Evolutionary conservation across 768 basidiomycete genomes (phyloP).

Genomic region (Rhizopogon vulgaris): DNA sequence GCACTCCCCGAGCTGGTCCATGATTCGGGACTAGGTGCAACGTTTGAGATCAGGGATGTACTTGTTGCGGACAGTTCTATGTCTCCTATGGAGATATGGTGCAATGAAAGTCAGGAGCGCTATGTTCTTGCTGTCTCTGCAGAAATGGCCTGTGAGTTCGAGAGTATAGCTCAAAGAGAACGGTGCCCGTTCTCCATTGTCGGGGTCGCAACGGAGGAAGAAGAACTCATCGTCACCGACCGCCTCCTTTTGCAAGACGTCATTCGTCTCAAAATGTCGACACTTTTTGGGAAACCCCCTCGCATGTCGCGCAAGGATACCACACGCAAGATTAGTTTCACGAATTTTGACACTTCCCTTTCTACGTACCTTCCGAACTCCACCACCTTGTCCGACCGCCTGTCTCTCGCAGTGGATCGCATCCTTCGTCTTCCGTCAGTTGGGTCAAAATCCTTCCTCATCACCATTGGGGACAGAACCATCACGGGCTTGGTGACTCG

Average conservation of each 20-base stretch:
- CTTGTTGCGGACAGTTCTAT: conserved; percentile 87
- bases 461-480: conserved; percentile 94
- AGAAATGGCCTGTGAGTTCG: conserved; percentile 57
- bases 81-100: conserved; percentile 99
- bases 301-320: conserved; percentile 76
- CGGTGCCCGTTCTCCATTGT: conserved; percentile 92
- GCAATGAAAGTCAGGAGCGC: conserved; percentile 97
- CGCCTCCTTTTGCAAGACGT: conserved; percentile 72
- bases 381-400: conserved; percentile 36
- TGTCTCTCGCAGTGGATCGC: conserved; percentile 65
- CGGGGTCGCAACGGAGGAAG: conserved; percentile 75
- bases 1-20: conserved; percentile 96
- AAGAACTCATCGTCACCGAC: conserved; percentile 87
- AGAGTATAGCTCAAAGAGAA: conserved; percentile 76
- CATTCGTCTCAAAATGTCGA: conserved; percentile 88
- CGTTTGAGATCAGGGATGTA: conserved; percentile 91
- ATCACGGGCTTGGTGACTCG: conserved; percentile 92
- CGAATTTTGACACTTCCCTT: conserved; percentile 69
- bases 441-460: conserved; percentile 93
- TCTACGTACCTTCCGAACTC: conserved; percentile 52
- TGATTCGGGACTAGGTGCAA: conserved; percentile 87
- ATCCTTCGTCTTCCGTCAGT: conserved; percentile 90
- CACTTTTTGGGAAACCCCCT: conserved; percentile 93
- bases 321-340: conserved; percentile 34
- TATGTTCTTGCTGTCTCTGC: conserved; percentile 89